Conservation (phyloP, 805 yeast genomes). For the Scheffersomyces spartinae region DNA sequence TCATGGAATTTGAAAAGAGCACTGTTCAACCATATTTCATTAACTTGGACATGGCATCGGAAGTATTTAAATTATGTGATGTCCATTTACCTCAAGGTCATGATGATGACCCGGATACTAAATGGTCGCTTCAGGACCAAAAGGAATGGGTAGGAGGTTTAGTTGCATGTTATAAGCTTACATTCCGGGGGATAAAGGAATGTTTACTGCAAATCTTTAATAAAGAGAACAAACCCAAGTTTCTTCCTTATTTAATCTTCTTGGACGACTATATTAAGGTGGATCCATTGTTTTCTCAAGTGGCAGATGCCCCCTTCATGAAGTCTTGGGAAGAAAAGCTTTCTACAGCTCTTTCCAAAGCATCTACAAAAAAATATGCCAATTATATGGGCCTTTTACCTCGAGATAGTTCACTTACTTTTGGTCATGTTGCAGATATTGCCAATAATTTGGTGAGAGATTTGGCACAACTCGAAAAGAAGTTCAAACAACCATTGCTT, state of each 20-base stretch:
- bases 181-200: conserved; percentile 34
- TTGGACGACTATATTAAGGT: conserved; percentile 39
- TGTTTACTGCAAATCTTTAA: conserved; percentile 30
- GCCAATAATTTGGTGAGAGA: conserved; percentile 41
- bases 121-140: conserved; percentile 34
- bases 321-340: conserved; percentile 35
- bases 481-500: conserved; percentile 50
- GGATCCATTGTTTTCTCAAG: conserved; percentile 30
- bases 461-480: conserved; percentile 41
- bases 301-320: conserved; percentile 23
- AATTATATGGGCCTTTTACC: conserved; percentile 40
- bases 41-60: too few species aligned
- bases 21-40: too few species aligned
- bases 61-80: too few species aligned
- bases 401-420: conserved; percentile 38
- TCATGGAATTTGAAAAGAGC: conserved; percentile 14
- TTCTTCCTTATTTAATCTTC: conserved; percentile 40
- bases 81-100: too few species aligned
- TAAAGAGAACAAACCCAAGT: conserved; percentile 42
- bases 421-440: conserved; percentile 44
- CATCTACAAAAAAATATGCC: conserved; percentile 28
- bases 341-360: conserved; percentile 20
- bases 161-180: conserved; percentile 31
- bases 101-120: too few species aligned
- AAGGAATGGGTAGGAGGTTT: conserved; percentile 39